phyloP scores from a whole-genome alignment of 2,329 filamentous ascomycete genomes.

The Exophiala sp. region DNA sequence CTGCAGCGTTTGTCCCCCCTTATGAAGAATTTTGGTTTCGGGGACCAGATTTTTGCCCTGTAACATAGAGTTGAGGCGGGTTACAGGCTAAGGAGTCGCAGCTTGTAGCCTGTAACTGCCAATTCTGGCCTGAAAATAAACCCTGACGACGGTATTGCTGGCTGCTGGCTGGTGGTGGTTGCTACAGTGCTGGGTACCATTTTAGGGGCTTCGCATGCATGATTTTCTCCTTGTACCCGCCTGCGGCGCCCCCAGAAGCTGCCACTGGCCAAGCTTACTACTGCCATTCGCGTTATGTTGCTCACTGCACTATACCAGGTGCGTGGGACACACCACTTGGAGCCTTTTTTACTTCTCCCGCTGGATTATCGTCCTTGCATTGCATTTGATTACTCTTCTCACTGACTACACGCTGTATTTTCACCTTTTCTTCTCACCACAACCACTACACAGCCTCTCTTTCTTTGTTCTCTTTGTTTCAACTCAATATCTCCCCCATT shows the following conservation, averaged over 20 bases:
- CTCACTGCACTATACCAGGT: background rate
- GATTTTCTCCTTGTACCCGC: background rate
- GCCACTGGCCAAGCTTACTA: background rate
- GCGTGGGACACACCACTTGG: background rate
- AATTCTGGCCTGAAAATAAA: no score
- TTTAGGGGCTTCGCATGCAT: no score
- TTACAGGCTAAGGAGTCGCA: no score
- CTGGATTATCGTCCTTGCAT: background rate
- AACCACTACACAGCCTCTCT: conserved; percentile 8
- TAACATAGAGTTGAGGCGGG: no score
- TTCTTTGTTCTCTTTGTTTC: conserved; percentile 15
- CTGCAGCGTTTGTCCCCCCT: no score
- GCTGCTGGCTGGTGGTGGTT: no score
- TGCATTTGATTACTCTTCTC: conserved; percentile 4
- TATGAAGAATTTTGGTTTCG: no score
- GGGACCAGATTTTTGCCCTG: no score
- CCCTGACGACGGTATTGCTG: no score
- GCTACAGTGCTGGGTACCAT: no score
- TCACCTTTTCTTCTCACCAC: conserved; percentile 6
- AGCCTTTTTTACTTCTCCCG: background rate
- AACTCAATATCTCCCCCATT: conserved; percentile 6
- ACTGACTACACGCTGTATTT: background rate
- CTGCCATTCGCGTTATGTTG: no score
- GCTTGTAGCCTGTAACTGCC: no score
- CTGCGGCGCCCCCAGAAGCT: background rate